Evolutionary conservation across 2,329 filamentous ascomycete genomes (phyloP).

Genomic region (Apiospora pterosperma): DNA sequence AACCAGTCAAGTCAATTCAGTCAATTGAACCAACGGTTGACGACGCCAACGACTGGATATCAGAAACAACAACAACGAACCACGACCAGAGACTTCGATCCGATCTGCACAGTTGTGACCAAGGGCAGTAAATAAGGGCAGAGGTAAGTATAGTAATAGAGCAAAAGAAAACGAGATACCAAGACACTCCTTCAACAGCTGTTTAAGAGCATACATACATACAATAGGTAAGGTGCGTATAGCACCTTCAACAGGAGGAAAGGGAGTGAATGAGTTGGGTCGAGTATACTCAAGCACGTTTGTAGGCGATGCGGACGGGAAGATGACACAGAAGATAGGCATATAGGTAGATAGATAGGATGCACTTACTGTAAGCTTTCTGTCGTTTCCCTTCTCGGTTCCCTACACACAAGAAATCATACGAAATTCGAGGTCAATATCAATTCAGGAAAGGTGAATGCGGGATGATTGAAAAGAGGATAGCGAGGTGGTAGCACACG

Average conservation of each 20-base stretch:
- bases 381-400: background rate
- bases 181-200: background rate
- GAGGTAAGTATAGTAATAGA: background rate
- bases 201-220: too few relatives aligned
- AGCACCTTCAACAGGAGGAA: too few relatives aligned
- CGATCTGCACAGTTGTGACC: background rate
- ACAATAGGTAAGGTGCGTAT: too few relatives aligned
- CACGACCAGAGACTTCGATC: background rate
- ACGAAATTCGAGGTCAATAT: constrained; percentile 23
- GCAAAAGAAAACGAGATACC: background rate
- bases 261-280: too few relatives aligned
- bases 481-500: constrained; percentile 47
- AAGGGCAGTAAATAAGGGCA: background rate
- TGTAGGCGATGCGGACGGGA: too few relatives aligned
- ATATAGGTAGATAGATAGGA: background rate
- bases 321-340: background rate
- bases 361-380: background rate
- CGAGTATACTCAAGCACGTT: too few relatives aligned
- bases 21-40: background rate
- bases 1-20: background rate
- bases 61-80: background rate
- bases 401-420: background rate
- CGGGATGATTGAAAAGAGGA: constrained; percentile 48
- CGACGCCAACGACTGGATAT: background rate
- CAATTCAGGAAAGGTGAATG: constrained; percentile 45